A percentile compares a stretch with the other conserved stretches of the same genome.
Conservation (phyloP, 2,329 filamentous ascomycete species). For the Xylaria sp. region DNA sequence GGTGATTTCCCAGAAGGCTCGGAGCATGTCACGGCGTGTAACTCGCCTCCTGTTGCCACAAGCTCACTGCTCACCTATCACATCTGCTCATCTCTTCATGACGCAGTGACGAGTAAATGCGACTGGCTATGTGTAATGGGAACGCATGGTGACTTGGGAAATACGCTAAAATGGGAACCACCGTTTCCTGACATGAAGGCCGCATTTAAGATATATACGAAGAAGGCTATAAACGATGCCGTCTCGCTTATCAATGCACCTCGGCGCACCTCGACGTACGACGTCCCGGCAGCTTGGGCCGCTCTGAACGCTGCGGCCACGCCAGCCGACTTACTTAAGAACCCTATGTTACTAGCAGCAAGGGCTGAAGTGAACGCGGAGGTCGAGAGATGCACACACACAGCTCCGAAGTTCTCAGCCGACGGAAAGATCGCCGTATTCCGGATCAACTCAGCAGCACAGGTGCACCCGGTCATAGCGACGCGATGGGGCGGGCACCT, state of each 20-base stretch:
- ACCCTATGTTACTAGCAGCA: constrained; percentile 62
- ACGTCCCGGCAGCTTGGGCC: constrained; percentile 69
- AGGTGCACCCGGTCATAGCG: constrained; percentile 74
- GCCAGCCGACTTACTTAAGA: constrained; percentile 62
- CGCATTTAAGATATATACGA: constrained; percentile 68
- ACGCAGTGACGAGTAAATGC: constrained; percentile 58
- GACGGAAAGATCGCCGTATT: constrained; percentile 72
- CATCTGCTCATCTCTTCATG: constrained; percentile 67
- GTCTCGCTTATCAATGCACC: constrained; percentile 73
- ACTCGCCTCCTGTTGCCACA: constrained; percentile 72
- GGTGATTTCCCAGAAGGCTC: constrained; percentile 66
- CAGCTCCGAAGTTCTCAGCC: constrained; percentile 69
- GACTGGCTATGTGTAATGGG: constrained; percentile 72
- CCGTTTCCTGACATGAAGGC: constrained; percentile 73
- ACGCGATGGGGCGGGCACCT: constrained; percentile 73
- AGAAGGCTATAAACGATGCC: constrained; percentile 70
- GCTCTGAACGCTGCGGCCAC: constrained; percentile 61
- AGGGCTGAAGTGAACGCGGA: constrained; percentile 68
- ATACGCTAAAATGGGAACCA: constrained; percentile 70
- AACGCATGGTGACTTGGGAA: constrained; percentile 74
- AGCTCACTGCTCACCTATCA: constrained; percentile 71
- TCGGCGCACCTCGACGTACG: constrained; percentile 67
- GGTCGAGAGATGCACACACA: constrained; percentile 68
- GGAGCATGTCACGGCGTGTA: constrained; percentile 68
- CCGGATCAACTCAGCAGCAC: constrained; percentile 67